Evolutionary conservation across 306 rosid species (phyloP).

Genomic region (Mucuna pruriens): DNA sequence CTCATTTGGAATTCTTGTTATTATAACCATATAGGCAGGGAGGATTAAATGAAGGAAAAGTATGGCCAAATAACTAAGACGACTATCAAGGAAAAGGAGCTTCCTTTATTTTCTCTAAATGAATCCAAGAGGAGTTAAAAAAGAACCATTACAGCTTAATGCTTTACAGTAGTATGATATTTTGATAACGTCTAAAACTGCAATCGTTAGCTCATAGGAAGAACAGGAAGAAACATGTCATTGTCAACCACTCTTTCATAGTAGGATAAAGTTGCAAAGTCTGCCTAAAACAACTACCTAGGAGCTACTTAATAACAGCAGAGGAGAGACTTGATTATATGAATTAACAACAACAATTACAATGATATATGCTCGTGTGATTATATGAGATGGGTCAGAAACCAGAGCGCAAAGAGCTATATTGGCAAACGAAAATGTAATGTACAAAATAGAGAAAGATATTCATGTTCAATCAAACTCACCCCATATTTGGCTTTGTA

Average conservation of each 20-base stretch:
- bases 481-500: conserved; percentile 85
- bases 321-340: conserved; percentile 8
- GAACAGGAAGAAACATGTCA: conserved; percentile 13
- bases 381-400: not conserved
- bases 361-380: conserved; percentile 21
- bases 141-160: conserved; percentile 2
- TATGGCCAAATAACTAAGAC: conserved; percentile 27
- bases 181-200: conserved; percentile 29
- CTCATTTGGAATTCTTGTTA: conserved; percentile 32
- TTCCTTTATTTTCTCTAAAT: conserved; percentile 23
- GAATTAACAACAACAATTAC: conserved; percentile 20
- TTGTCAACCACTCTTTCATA: not conserved
- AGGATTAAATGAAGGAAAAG: conserved; percentile 15
- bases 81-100: conserved; percentile 22
- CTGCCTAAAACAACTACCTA: not conserved
- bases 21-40: not conserved
- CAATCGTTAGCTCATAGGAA: not conserved
- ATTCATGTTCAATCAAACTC: conserved; percentile 41
- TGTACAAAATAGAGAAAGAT: conserved; percentile 26
- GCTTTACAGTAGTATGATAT: conserved; percentile 13
- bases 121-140: conserved; percentile 23
- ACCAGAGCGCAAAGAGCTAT: conserved; percentile 15
- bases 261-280: not conserved
- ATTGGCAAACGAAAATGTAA: conserved; percentile 13
- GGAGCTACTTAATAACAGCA: conserved; percentile 6